These are phyloP conservation scores for Monascus ruber DNA, from an alignment of 2,329 filamentous ascomycete genomes.

Conservation along the genomic window DNA sequence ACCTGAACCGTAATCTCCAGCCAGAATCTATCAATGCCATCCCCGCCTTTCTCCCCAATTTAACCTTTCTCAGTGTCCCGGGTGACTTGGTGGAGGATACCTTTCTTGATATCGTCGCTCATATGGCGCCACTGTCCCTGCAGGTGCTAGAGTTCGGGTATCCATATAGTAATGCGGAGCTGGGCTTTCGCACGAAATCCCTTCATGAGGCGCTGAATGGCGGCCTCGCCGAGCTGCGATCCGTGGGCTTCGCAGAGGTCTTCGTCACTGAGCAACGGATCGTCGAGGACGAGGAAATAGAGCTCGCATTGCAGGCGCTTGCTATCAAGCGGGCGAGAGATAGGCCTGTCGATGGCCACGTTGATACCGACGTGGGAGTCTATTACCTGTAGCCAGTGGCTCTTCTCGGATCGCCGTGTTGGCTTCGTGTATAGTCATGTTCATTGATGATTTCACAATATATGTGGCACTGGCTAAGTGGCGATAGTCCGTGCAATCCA, in stretches of 20 bases:
- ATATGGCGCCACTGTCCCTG: slow-evolving; percentile 10
- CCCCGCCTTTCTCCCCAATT: slow-evolving; percentile 13
- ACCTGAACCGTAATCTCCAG: slow-evolving; percentile 13
- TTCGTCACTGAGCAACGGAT: slow-evolving; percentile 10
- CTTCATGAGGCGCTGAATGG: slow-evolving; percentile 12
- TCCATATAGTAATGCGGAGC: slow-evolving; percentile 7
- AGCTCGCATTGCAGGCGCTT: too few relatives aligned
- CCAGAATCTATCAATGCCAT: slow-evolving; percentile 15
- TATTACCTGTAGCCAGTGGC: slow-evolving; percentile 7
- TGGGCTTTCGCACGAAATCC: slow-evolving; percentile 11
- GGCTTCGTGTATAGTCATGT: too few relatives aligned
- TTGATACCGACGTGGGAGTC: slow-evolving; percentile 6
- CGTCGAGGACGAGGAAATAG: slow-evolving; percentile 14
- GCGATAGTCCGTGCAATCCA: too few relatives aligned
- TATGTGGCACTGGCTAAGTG: too few relatives aligned
- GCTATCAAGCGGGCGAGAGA: not conserved
- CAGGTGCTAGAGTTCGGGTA: slow-evolving; percentile 18
- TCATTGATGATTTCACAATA: too few relatives aligned
- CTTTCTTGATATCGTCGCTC: slow-evolving; percentile 16
- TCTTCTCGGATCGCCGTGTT: too few relatives aligned
- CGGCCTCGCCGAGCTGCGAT: slow-evolving; percentile 14
- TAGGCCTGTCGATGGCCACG: not conserved
- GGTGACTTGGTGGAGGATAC: slow-evolving; percentile 17
- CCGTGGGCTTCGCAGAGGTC: slow-evolving; percentile 16
- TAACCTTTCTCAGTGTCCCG: slow-evolving; percentile 19